Evolutionary conservation across 768 basidiomycete genomes (phyloP).

Genomic region (Phlegmacium glaucopus): DNA sequence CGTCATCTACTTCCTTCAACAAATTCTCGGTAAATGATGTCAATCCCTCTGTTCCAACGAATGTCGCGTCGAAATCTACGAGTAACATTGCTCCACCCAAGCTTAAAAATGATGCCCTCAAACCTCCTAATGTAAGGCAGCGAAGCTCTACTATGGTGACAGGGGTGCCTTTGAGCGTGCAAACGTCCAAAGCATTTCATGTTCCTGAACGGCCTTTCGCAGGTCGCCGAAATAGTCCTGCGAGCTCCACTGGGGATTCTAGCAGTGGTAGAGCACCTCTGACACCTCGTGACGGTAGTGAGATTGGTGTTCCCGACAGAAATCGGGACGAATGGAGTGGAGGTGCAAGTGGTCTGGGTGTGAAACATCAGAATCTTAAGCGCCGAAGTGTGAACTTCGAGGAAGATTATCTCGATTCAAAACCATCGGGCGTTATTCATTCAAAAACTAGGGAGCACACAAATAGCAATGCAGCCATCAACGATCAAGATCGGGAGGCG

Average conservation of each 20-base stretch:
- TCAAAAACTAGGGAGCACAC: constrained; percentile 22
- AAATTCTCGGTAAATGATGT: constrained; percentile 14
- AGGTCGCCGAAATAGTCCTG: constrained; percentile 59
- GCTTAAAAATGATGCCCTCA: constrained; percentile 8
- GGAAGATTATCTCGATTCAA: constrained; percentile 33
- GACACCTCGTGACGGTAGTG: constrained; percentile 79
- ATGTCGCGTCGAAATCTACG: neutral
- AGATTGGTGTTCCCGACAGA: constrained; percentile 32
- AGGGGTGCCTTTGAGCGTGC: constrained; percentile 20
- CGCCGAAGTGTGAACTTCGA: constrained; percentile 70
- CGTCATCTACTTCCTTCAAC: constrained; percentile 18
- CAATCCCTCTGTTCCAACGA: neutral
- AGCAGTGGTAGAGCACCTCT: constrained; percentile 73
- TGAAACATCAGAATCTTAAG: constrained; percentile 30
- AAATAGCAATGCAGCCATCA: constrained; percentile 25
- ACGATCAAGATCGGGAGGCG: constrained; percentile 47
- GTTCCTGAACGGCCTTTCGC: constrained; percentile 57
- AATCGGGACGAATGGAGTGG: constrained; percentile 13
- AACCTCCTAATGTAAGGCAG: constrained; percentile 24
- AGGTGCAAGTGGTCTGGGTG: constrained; percentile 14
- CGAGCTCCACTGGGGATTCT: constrained; percentile 83
- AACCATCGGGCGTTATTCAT: constrained; percentile 12
- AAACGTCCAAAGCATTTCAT: constrained; percentile 21
- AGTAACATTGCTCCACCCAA: constrained; percentile 4
- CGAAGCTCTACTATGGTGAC: constrained; percentile 41